Base-by-base conservation (phyloP, 768 basidiomycete species). In the Lanmaoa pseudosensibilis region DNA sequence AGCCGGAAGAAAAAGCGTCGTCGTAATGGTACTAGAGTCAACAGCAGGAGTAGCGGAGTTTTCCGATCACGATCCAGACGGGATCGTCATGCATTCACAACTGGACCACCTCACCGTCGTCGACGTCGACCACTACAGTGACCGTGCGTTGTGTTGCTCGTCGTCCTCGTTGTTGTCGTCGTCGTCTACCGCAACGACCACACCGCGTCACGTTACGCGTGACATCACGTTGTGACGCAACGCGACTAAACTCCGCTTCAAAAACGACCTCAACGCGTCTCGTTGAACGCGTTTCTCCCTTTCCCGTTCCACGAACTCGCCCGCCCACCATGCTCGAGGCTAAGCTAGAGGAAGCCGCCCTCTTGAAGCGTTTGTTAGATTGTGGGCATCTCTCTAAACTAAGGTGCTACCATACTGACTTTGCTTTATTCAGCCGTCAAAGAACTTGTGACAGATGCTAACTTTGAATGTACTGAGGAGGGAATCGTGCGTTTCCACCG, bases 401-500 rank as follows among this genome's bases (percentile, higher is more conserved):
- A 46, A 27, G 21, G 1, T 12, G 11, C 8, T 1, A 12, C 15
- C 16, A 9, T 10, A 0, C 52, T 66, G 4, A 65, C 39, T 5
- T 16, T 8, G 25, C 46, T 53, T 60, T 34, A 43, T 60, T 13
- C 65, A 98, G 96, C 95, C 53, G 85, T 98, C 83, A 98, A 97
- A 74, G 97, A 98, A 70, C 86, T 98, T 46, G 95, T 99, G 46
- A 86, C 93, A 6, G 97, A 98, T 70, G 95, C 94, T 69, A 98
- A 98, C 74, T 97, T 98, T 65, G 91, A 96, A 68, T 98, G 96
- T 73, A 92, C 86, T 58, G 96, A 99, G 61, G 93, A 95, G 61
- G 97, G 95, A 34, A 88, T 99, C 64, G 87, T 88, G 60, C 58
- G 85, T 79, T 0, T 34, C 38, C 25, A 16, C 44, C 16, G 27